Evolutionary conservation across 306 rosid species (phyloP).

Genomic region (Lathyrus sativus): DNA sequence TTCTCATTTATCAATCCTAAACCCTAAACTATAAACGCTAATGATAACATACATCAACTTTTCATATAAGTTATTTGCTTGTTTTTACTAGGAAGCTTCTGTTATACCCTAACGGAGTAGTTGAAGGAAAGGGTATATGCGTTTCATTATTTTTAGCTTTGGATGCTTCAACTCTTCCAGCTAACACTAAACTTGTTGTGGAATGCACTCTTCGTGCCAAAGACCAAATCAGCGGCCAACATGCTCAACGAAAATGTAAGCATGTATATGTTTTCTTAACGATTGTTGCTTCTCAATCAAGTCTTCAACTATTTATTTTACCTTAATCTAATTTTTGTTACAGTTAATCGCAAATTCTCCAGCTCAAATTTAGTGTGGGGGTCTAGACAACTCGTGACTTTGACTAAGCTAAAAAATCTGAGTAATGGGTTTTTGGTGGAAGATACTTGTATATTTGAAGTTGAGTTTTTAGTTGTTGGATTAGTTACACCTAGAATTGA

Average conservation of each 20-base stretch:
- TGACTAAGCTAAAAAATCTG: conserved; percentile 40
- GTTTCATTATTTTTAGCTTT: conserved; percentile 38
- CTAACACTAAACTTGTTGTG: conserved; percentile 29
- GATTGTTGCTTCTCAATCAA: too few relatives aligned
- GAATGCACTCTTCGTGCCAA: conserved; percentile 23
- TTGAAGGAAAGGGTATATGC: conserved; percentile 38
- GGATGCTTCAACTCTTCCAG: conserved; percentile 30
- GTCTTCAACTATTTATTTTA: not conserved
- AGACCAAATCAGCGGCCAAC: conserved; percentile 35
- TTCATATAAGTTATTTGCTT: too few relatives aligned
- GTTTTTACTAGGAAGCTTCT: conserved; percentile 28
- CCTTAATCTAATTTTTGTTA: not conserved
- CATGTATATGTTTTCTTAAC: too few relatives aligned
- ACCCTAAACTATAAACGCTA: too few relatives aligned
- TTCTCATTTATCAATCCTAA: not conserved
- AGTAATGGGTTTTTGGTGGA: conserved; percentile 31
- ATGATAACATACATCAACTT: not conserved
- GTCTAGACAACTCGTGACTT: conserved; percentile 12
- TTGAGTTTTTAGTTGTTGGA: conserved; percentile 43
- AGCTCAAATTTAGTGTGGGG: conserved; percentile 6
- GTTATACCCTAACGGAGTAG: conserved; percentile 34
- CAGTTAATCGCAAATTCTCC: conserved; percentile 5
- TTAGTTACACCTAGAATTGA: conserved; percentile 15
- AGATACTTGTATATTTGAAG: conserved; percentile 39
- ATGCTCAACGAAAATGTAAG: conserved; percentile 38